Conservation (phyloP, 2,329 filamentous ascomycete species). For the Stenocarpella maydis region DNA sequence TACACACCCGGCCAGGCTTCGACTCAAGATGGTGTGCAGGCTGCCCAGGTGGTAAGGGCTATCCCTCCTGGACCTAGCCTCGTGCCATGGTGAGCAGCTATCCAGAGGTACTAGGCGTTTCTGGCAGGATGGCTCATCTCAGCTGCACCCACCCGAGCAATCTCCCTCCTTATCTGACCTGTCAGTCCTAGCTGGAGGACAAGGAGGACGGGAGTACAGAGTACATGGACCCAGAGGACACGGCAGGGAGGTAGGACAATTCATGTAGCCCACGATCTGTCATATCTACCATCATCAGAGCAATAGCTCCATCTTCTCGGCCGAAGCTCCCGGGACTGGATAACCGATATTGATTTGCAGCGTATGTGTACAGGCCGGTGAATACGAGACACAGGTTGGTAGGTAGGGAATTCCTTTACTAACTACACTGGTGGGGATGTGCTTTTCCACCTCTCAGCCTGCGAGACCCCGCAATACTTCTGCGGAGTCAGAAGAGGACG, state of each 20-base stretch:
- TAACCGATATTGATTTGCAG: not conserved
- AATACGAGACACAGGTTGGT: not conserved
- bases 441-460: no score
- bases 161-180: not conserved
- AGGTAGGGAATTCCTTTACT: no score
- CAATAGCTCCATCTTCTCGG: not conserved
- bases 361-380: not conserved
- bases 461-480: no score
- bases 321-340: conserved; percentile 6
- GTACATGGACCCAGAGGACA: no score
- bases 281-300: not conserved
- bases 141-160: not conserved
- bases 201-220: not conserved
- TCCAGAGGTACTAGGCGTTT: conserved; percentile 7
- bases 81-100: not conserved
- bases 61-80: not conserved
- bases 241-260: not conserved
- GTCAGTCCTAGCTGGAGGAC: not conserved
- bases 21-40: conserved; percentile 21
- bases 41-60: not conserved
- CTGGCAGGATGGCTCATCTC: conserved; percentile 12
- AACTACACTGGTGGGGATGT: not conserved
- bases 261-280: not conserved
- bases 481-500: not conserved
- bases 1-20: conserved; percentile 15